Conservation (phyloP, 2,329 filamentous ascomycete species). For the Neofusicoccum sp. region DNA sequence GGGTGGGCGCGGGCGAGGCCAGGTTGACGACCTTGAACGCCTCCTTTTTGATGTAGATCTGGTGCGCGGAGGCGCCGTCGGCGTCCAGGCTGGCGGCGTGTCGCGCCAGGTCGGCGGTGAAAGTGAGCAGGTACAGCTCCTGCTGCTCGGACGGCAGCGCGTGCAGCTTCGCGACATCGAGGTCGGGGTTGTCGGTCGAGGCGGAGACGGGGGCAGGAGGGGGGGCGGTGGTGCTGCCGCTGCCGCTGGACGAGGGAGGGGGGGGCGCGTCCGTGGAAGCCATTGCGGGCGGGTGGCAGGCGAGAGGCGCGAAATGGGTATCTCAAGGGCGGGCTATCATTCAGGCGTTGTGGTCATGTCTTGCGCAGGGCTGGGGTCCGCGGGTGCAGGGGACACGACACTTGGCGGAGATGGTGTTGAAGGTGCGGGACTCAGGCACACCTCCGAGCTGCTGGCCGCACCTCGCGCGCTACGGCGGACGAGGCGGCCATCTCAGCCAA, state of each 20-base stretch:
- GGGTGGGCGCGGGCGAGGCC: conserved; percentile 73
- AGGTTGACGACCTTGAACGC: conserved; percentile 90
- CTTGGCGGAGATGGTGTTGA: conserved; percentile 7
- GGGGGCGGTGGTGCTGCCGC: conserved; percentile 25
- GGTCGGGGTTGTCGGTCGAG: conserved; percentile 61
- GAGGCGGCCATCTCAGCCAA: not conserved
- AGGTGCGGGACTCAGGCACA: not conserved
- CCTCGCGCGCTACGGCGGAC: conserved; percentile 3
- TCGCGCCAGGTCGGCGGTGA: conserved; percentile 76
- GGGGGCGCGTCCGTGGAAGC: conserved; percentile 21
- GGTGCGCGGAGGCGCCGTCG: conserved; percentile 82
- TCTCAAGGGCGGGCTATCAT: conserved; percentile 5
- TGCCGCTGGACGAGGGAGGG: conserved; percentile 32
- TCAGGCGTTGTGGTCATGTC: conserved; percentile 2
- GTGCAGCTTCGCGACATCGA: conserved; percentile 87
- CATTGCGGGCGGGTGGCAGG: conserved; percentile 2
- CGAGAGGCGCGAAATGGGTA: not conserved
- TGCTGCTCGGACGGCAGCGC: conserved; percentile 90
- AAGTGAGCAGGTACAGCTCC: conserved; percentile 88
- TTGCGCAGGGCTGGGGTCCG: not conserved
- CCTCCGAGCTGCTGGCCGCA: conserved; percentile 15
- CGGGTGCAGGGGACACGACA: not conserved
- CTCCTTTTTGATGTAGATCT: conserved; percentile 90
- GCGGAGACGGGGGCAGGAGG: not conserved
- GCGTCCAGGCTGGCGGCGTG: conserved; percentile 72